These are phyloP conservation scores for Nyssa sinensis DNA, from an alignment of 148 eudicot species.

Conservation along the genomic window DNA sequence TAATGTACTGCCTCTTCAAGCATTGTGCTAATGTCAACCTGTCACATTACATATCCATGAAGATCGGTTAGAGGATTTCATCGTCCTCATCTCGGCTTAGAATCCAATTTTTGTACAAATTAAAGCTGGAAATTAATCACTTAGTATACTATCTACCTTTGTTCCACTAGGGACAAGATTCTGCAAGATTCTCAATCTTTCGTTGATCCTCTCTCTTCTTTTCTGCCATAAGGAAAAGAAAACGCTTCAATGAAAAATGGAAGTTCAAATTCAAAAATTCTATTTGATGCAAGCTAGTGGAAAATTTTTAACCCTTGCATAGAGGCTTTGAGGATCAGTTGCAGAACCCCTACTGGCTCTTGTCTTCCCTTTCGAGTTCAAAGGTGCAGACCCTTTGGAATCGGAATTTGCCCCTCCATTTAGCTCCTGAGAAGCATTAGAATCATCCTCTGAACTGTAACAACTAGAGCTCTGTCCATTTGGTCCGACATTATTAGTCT, in stretches of 20 bases:
- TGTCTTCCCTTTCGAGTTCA: slow-evolving; percentile 41
- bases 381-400: slow-evolving; percentile 28
- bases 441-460: slow-evolving; percentile 44
- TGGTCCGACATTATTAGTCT: slow-evolving; percentile 6
- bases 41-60: neutral
- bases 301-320: slow-evolving; percentile 56
- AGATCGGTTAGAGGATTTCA: neutral
- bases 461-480: slow-evolving; percentile 20
- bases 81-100: neutral
- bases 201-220: slow-evolving; percentile 51
- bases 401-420: slow-evolving; percentile 31
- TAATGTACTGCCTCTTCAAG: slow-evolving; percentile 53
- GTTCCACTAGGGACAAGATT: slow-evolving; percentile 56
- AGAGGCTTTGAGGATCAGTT: slow-evolving; percentile 84
- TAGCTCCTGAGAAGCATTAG: slow-evolving; percentile 42
- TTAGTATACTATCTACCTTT: slow-evolving; percentile 19
- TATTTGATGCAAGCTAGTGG: neutral
- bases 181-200: slow-evolving; percentile 45
- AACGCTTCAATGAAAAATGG: neutral
- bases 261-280: neutral
- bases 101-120: too few relatives aligned
- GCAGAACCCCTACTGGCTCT: slow-evolving; percentile 65
- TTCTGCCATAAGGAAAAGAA: slow-evolving; percentile 23
- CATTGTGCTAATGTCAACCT: slow-evolving; percentile 59
- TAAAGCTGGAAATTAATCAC: too few relatives aligned